These are phyloP conservation scores for Botrytis fragariae DNA, from an alignment of 2,329 filamentous ascomycete species.

Conservation along the genomic window DNA sequence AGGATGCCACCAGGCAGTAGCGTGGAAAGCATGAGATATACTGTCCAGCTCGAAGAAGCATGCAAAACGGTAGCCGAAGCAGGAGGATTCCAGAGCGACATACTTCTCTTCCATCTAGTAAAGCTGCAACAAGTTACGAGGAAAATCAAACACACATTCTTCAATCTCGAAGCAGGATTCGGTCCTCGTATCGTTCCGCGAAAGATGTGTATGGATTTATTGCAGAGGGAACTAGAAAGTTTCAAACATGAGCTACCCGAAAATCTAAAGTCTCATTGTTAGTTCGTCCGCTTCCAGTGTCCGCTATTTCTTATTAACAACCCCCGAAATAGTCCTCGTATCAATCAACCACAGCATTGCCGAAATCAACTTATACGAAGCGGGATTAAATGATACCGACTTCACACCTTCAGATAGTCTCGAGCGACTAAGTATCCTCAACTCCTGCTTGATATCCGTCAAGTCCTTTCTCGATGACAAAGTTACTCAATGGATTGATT, in stretches of 20 bases:
- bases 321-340: background rate
- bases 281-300: background rate
- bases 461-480: constrained; percentile 18
- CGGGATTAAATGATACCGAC: constrained; percentile 10
- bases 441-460: constrained; percentile 21
- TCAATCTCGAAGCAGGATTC: constrained; percentile 8
- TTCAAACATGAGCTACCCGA: background rate
- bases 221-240: background rate
- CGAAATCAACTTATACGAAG: constrained; percentile 22
- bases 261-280: background rate
- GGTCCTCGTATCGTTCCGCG: background rate
- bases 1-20: constrained; percentile 7
- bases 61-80: constrained; percentile 18
- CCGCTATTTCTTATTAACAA: background rate
- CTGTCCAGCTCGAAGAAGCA: constrained; percentile 2
- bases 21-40: background rate
- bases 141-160: constrained; percentile 21
- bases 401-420: constrained; percentile 16
- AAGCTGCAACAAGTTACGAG: constrained; percentile 28
- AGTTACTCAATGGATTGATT: background rate
- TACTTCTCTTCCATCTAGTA: constrained; percentile 30
- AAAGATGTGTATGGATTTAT: background rate
- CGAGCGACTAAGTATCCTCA: constrained; percentile 19
- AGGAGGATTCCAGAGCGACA: constrained; percentile 31
- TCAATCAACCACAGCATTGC: constrained; percentile 17